A percentile compares a stretch with the other conserved stretches of the same genome.
Conservation (phyloP, 208 protist species). For the Trypanosoma platydactyli region DNA sequence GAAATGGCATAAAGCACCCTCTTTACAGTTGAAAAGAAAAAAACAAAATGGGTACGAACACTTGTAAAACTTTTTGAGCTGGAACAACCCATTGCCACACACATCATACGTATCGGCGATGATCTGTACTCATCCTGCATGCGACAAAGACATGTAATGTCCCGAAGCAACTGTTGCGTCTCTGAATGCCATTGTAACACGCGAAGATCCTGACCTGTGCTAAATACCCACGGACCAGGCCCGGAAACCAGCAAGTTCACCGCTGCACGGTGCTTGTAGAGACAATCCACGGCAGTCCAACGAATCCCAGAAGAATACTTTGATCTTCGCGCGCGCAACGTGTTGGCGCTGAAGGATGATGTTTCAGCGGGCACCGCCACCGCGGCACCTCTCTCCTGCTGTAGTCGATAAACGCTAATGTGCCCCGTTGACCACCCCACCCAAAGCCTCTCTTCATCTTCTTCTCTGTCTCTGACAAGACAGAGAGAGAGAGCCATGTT, state of each 20-base stretch:
- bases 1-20: constrained; percentile 5
- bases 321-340: neutral
- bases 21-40: constrained; percentile 21
- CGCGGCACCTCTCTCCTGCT: neutral
- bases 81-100: constrained; percentile 21
- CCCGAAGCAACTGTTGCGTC: constrained; percentile 12
- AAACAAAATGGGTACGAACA: constrained; percentile 13
- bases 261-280: constrained; percentile 17
- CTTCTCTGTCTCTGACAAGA: neutral
- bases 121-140: constrained; percentile 9
- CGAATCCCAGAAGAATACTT: neutral
- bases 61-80: constrained; percentile 13
- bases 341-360: neutral
- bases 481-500: constrained; percentile 15
- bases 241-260: constrained; percentile 15
- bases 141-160: constrained; percentile 12
- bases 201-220: constrained; percentile 10
- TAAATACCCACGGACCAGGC: constrained; percentile 22
- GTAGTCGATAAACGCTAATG: constrained; percentile 19
- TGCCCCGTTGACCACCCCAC: constrained; percentile 21
- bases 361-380: neutral
- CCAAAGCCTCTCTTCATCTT: constrained; percentile 2
- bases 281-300: neutral
- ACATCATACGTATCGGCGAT: constrained; percentile 18
- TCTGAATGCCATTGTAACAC: constrained; percentile 20